These are phyloP conservation scores for Citrus cavaleriei DNA, from an alignment of 345 rosid genomes.

Conservation along the genomic window DNA sequence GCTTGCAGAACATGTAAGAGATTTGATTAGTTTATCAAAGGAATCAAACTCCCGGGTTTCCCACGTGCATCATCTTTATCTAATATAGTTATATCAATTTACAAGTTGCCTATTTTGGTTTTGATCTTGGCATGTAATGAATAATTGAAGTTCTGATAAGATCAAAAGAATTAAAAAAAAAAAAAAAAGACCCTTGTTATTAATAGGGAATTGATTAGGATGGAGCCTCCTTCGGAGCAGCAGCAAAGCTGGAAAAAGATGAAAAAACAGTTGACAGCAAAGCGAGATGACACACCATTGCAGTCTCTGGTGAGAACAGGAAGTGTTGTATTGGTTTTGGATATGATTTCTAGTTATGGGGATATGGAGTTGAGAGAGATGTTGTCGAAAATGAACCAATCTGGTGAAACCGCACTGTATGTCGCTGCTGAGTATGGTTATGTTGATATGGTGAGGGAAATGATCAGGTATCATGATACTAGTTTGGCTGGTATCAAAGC, in stretches of 20 bases:
- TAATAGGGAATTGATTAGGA: neutral
- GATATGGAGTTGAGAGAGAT: slow-evolving; percentile 44
- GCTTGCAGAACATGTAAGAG: slow-evolving; percentile 11
- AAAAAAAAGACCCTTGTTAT: neutral
- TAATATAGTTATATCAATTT: neutral
- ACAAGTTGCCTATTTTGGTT: neutral
- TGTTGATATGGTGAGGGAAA: slow-evolving; percentile 57
- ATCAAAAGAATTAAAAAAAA: neutral
- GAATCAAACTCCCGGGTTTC: slow-evolving; percentile 11
- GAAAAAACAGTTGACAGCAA: slow-evolving; percentile 66
- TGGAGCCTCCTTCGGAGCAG: slow-evolving; percentile 33
- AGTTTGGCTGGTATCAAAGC: slow-evolving; percentile 64
- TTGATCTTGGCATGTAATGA: neutral
- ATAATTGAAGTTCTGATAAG: slow-evolving; percentile 4
- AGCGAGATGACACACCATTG: slow-evolving; percentile 68
- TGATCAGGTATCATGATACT: slow-evolving; percentile 55
- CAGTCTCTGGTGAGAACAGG: slow-evolving; percentile 70
- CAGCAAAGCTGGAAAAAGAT: slow-evolving; percentile 50
- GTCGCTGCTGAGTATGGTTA: slow-evolving; percentile 77
- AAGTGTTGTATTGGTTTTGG: slow-evolving; percentile 39
- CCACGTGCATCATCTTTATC: slow-evolving; percentile 16
- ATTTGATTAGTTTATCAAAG: neutral
- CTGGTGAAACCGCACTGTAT: slow-evolving; percentile 82
- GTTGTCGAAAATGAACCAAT: slow-evolving; percentile 64
- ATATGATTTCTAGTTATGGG: slow-evolving; percentile 39